These are phyloP conservation scores for Trichoderma harzianum DNA, from an alignment of 2,329 filamentous ascomycete genomes.

Conservation along the genomic window DNA sequence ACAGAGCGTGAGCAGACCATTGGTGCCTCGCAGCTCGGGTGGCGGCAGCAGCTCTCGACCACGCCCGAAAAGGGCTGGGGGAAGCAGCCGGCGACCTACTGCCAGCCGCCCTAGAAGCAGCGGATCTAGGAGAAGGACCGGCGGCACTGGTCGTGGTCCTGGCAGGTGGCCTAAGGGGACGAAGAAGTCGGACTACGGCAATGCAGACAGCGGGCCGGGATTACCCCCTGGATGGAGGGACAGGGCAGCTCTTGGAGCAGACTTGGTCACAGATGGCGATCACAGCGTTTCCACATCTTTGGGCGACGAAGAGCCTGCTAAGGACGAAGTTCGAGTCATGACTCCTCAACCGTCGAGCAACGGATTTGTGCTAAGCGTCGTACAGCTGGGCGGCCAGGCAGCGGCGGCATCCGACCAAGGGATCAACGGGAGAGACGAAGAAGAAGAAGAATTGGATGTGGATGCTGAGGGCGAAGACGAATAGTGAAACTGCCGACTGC, in stretches of 20 bases:
- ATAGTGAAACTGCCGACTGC: slow-evolving; percentile 27
- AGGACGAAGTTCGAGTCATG: slow-evolving; percentile 35
- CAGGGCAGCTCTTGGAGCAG: slow-evolving; percentile 21
- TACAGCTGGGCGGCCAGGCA: slow-evolving; percentile 21
- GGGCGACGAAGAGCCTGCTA: slow-evolving; percentile 27
- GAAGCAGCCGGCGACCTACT: slow-evolving; percentile 31
- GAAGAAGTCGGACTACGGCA: slow-evolving; percentile 65
- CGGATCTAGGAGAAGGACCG: slow-evolving; percentile 52
- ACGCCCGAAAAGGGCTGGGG: slow-evolving; percentile 39
- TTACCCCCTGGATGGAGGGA: slow-evolving; percentile 56
- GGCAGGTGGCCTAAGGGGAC: slow-evolving; percentile 66
- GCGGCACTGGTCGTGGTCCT: slow-evolving; percentile 62
- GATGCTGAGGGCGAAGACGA: slow-evolving; percentile 37
- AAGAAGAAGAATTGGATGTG: slow-evolving; percentile 25
- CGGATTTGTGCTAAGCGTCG: slow-evolving; percentile 23
- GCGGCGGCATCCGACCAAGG: background rate
- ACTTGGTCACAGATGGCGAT: background rate
- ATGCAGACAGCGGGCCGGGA: slow-evolving; percentile 62
- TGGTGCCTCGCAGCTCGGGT: slow-evolving; percentile 31
- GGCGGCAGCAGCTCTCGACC: slow-evolving; percentile 34
- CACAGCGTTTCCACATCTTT: background rate
- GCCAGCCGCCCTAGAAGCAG: slow-evolving; percentile 41
- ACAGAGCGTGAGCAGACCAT: slow-evolving; percentile 39
- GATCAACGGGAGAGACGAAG: background rate
- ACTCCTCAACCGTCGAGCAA: slow-evolving; percentile 26